These are phyloP conservation scores for Trichosphaerium sp. DNA, from an alignment of 78 protist genomes.

Conservation along the genomic window DNA sequence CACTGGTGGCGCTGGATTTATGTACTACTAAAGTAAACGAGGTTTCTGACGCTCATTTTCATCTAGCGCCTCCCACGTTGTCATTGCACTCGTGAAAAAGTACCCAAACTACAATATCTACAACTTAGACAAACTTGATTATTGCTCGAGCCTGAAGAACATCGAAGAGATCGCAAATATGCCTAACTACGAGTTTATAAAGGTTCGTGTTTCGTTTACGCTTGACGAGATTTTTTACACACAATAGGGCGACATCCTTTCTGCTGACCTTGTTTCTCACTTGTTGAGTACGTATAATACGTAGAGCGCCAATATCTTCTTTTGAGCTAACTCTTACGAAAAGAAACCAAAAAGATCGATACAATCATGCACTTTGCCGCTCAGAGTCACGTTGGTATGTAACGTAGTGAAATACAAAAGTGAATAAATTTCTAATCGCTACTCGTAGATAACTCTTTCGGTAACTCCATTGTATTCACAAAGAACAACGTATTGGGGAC, in stretches of 20 bases:
- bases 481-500: constrained; percentile 85
- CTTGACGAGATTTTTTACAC: background rate
- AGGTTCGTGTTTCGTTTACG: background rate
- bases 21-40: constrained; percentile 5
- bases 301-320: constrained; percentile 29
- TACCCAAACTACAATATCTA: constrained; percentile 35
- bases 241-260: background rate
- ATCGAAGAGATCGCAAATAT: background rate
- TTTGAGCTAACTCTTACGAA: constrained; percentile 32
- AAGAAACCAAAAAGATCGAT: constrained; percentile 72
- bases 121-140: constrained; percentile 71
- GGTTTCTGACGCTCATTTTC: background rate
- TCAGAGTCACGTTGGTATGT: constrained; percentile 89
- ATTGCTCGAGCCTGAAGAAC: constrained; percentile 65
- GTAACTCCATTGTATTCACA: constrained; percentile 67
- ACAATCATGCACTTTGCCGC: constrained; percentile 92
- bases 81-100: background rate
- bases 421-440: background rate
- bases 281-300: constrained; percentile 69
- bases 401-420: constrained; percentile 1
- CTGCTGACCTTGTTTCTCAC: background rate
- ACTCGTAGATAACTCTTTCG: constrained; percentile 47
- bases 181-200: constrained; percentile 41
- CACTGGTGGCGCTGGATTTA: constrained; percentile 90
- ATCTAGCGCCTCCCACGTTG: constrained; percentile 51